Evolutionary conservation across 768 basidiomycete genomes (phyloP), one percentile per base, ranked within the genome.

Genomic region (Pisolithus marmoratus): DNA sequence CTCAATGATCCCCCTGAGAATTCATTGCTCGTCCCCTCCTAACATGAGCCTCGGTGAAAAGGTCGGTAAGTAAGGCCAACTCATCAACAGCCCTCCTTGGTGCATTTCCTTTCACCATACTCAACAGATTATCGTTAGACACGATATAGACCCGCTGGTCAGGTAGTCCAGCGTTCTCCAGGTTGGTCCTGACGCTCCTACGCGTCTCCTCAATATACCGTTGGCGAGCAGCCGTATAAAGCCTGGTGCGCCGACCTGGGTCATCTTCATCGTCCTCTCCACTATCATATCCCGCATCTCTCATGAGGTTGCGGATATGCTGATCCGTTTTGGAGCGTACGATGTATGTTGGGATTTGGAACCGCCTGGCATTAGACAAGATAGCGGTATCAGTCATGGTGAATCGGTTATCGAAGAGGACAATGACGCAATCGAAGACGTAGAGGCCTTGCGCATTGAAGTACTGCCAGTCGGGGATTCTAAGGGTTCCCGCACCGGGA

Each of bases 241-340:
- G 34, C n/a, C 9, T 50, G 17, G 52, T 22, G 8, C 46, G 49
- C 5, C 41, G 43, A 8, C 52, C 48, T 5, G 17, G n/a, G 22
- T 38, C 59, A 15, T 64, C 58, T 2, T 64, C 50, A 17, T 53
- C 56, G 14, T 27, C 44, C 44, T 46, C 27, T 2, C 34, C 60
- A 17, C 48, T 53, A 4, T 65, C 51, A 17, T 63, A 58, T 1
- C 58, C 63, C 50, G 38, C 62, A 0, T 64, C 60, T 19, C 0
- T 58, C 62, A 64, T 61, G 29, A 54, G 3, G 22, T 64, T 64
- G 22, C 45, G 50, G 31, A 66, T 63, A 19, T 68, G 65, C 17
- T 60, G 63, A 42, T 71, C 69, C 0, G 71, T 61, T 47, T 73
- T 70, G 15, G 71, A 72, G 2, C 70, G 70, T 19, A 71, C 65